phyloP scores from a whole-genome alignment of 768 basidiomycete species.

The Xanthoconium stramineum region DNA sequence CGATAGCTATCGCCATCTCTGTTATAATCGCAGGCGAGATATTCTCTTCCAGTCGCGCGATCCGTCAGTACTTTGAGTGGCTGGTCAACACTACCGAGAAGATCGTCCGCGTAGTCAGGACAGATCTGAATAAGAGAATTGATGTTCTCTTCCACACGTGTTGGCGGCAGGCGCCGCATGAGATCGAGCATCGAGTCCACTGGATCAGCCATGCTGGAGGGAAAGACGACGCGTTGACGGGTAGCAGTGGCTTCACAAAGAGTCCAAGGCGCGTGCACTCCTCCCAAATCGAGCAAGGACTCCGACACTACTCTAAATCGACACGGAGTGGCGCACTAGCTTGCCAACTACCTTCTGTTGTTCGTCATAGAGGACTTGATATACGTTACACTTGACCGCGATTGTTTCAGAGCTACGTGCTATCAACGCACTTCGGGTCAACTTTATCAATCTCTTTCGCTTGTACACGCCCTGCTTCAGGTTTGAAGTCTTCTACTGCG shows the following conservation, averaged over 20 bases:
- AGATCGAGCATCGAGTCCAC: slow-evolving; percentile 94
- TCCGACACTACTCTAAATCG: not conserved
- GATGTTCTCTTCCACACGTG: slow-evolving; percentile 84
- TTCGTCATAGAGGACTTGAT: not conserved
- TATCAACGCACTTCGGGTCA: not conserved
- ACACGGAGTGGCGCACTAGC: too few species aligned
- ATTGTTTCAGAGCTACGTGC: not conserved
- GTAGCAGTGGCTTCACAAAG: not conserved
- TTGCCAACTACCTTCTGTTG: not conserved
- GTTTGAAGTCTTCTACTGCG: slow-evolving; percentile 32
- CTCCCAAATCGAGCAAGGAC: slow-evolving; percentile 7
- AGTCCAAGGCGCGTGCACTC: not conserved
- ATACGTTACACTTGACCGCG: not conserved
- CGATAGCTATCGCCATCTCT: slow-evolving; percentile 88
- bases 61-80: slow-evolving; percentile 83
- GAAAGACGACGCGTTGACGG: not conserved
- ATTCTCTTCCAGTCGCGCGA: slow-evolving; percentile 78
- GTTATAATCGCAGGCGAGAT: slow-evolving; percentile 92
- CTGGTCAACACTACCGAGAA: slow-evolving; percentile 92
- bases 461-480: slow-evolving; percentile 33
- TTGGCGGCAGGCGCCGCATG: slow-evolving; percentile 93
- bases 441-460: slow-evolving; percentile 12
- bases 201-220: slow-evolving; percentile 59
- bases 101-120: slow-evolving; percentile 93
- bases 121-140: slow-evolving; percentile 74